Base-by-base conservation (phyloP, 2,329 filamentous ascomycete genomes). In the Incumbomyces delicatus region DNA sequence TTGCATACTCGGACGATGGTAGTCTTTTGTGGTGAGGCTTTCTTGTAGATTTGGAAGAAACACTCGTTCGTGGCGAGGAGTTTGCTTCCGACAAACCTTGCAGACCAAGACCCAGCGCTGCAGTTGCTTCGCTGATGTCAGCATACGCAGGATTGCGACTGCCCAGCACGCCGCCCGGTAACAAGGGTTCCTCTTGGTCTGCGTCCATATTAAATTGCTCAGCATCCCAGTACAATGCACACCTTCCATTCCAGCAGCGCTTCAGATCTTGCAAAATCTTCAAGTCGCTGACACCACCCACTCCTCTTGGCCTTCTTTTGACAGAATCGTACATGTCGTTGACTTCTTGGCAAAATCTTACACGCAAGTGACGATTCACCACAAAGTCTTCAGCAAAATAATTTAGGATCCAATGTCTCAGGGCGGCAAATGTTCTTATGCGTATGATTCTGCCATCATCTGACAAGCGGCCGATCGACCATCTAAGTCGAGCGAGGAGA, bases 341-440 rank as follows among this genome's bases (percentile, higher is more conserved):
- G 49, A 95, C 73, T 7, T 88, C 73, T 29, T 80, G 73, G 65
- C 90, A 95, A 61, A 95, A 95, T 13, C 78, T 77, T 4, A 77
- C 70, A 7, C 90, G 81, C 29, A 96, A 71, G 37, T 77, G 71
- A 60, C 83, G 81, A 60, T 89, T 80, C 18, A 83, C 66, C 34
- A 94, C 78, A 62, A 95, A 98, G 61, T 98, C 92, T 61, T 98
- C 92, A 46, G 86, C 76, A 56, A 96, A 98, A 65, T 98, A 98
- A 63, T 98, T 98, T 52, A 98, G 68, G 48, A 96, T 89, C 92
- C 92, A 98, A 65, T 98, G 92, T 47, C 92, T 81, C 37, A 96
- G 74, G 6, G 92, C 92, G 20, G 95, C 92, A 68, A 96, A 98
- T 0, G 89, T 94, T 35, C 92, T 80, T 13, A 98, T 94, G 41